Conservation (phyloP, 129 eudicot species). For the Flaveria robusta region DNA sequence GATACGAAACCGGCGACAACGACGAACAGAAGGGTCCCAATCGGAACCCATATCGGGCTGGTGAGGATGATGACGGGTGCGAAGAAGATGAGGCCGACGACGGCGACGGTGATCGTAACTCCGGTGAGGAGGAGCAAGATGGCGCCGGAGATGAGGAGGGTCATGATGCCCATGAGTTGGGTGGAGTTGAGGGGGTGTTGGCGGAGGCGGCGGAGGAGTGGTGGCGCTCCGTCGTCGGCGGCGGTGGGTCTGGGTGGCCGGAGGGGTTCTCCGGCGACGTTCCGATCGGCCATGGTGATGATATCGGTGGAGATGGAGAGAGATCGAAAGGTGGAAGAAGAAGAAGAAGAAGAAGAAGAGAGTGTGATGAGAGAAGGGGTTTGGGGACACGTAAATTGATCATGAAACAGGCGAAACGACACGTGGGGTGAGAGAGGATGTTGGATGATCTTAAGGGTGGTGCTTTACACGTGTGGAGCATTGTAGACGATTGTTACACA, state of each 20-base stretch:
- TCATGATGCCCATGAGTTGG: constrained; percentile 51
- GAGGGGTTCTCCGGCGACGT: constrained; percentile 16
- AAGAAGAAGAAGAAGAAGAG: background rate
- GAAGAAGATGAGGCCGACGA: constrained; percentile 49
- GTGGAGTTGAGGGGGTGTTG: constrained; percentile 55
- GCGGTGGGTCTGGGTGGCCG: constrained; percentile 35
- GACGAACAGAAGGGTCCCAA: constrained; percentile 49
- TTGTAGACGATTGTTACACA: background rate
- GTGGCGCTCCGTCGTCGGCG: background rate
- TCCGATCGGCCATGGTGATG: constrained; percentile 52
- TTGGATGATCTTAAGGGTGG: background rate
- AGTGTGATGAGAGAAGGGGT: background rate
- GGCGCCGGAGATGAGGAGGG: constrained; percentile 53
- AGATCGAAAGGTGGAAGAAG: background rate
- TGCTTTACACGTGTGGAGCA: background rate
- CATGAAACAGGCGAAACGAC: constrained; percentile 48
- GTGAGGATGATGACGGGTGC: constrained; percentile 52
- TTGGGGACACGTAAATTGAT: constrained; percentile 25
- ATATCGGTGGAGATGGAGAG: background rate
- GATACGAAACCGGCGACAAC: constrained; percentile 47
- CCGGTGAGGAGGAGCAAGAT: constrained; percentile 65
- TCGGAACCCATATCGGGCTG: constrained; percentile 73
- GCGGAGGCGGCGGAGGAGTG: constrained; percentile 43
- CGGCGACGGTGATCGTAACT: constrained; percentile 47
- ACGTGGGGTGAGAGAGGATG: constrained; percentile 41